Conservation (phyloP, 495 filamentous ascomycete species). For the Cercophora newfieldiana region DNA sequence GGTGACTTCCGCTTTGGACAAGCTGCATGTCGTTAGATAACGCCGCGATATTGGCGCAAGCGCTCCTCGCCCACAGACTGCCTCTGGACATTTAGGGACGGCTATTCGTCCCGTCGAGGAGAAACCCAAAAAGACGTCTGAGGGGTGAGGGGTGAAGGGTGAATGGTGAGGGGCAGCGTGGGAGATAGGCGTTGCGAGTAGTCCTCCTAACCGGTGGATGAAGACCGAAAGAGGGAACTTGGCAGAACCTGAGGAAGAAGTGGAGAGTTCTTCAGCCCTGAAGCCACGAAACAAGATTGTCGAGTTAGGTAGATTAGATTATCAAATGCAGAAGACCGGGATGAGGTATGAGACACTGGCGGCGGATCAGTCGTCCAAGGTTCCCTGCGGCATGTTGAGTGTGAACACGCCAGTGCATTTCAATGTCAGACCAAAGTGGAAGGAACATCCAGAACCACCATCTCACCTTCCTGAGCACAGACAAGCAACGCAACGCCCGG, state of each 20-base stretch:
- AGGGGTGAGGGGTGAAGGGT: background rate
- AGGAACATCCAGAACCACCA: background rate
- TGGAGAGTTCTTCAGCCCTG: slow-evolving; percentile 1
- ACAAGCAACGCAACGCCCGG: background rate
- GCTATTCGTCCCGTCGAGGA: slow-evolving; percentile 4
- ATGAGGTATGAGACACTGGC: background rate
- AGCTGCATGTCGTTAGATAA: slow-evolving; percentile 17
- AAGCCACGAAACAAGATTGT: slow-evolving; percentile 5
- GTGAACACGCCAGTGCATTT: background rate
- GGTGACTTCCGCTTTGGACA: slow-evolving; percentile 18
- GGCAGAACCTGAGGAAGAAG: background rate
- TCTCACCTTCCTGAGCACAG: background rate
- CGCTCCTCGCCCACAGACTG: background rate
- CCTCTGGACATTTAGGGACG: background rate
- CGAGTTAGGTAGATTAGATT: slow-evolving; percentile 11
- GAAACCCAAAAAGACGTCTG: background rate
- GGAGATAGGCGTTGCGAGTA: background rate
- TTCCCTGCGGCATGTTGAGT: background rate
- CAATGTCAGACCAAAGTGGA: background rate
- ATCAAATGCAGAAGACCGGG: background rate
- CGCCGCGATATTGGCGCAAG: slow-evolving; percentile 17
- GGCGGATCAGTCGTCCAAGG: background rate
- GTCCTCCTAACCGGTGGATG: background rate
- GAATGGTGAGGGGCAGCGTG: background rate
- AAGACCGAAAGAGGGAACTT: background rate